Evolutionary conservation across 225 moss, liverwort and hornwort species (phyloP), one percentile per base, ranked within the genome.

Genomic region (Polytrichum formosum): DNA sequence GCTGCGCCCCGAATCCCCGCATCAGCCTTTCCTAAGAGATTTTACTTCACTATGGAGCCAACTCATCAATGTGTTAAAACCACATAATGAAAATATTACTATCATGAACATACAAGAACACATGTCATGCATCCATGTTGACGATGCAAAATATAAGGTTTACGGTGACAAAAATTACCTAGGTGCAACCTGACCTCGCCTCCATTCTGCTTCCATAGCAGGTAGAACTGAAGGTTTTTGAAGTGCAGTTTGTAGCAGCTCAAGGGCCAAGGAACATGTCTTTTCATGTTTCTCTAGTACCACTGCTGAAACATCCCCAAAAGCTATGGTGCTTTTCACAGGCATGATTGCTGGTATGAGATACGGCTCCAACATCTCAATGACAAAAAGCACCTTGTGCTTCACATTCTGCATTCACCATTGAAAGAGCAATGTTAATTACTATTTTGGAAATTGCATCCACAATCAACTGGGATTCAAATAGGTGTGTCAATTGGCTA

Each of bases 281-380:
- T 87, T 88, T 78, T 93, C 95, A 70, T 93, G 91, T 79, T 93
- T 93, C 72, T 90, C 95, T 67, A 90, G 81, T 53, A 96, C 79
- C 63, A 91, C 95, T 65, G 93, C 91, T 70, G 95, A 96, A 75
- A 96, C 95, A 80, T 96, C 91, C n/a, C 95, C 95, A 81, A 96
- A 96, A 55, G 93, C 95, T 55, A 96, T 96, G 65, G 93, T 82
- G 69, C 91, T 96, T 79, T 93, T 96, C 63, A 91, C 72, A 63
- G 91, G 95, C 78, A 81, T 88, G 63, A 96, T 93, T 61, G 95
- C 95, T 19, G 95, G 93, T 72, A 93, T 82, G 58, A 96, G 81
- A 76, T 90, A 96, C 27, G 95, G 95, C 86, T 96, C 95, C 74
- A 96, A 74, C 81, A 96, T 93, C 82, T 96, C 95, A 67, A 96